A percentile compares a stretch with the other conserved stretches of the same genome.
phyloP scores from a whole-genome alignment of 306 rosid species.

The Castanopsis chinensis region DNA sequence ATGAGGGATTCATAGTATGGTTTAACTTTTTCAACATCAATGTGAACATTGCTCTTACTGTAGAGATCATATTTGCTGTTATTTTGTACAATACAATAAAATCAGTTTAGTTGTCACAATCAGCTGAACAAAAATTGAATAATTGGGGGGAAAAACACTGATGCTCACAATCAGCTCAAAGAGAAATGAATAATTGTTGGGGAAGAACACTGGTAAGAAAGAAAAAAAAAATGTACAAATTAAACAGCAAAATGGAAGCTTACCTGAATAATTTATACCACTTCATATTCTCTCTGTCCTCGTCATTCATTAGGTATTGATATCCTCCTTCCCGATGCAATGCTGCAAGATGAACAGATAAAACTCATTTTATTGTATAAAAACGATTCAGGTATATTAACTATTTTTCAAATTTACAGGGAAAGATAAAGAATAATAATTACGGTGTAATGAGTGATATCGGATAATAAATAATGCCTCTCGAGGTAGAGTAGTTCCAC shows the following conservation, averaged over 20 bases:
- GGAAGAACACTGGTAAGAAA: not conserved
- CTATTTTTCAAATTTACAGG: too few relatives aligned
- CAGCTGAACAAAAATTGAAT: not conserved
- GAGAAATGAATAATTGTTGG: too few relatives aligned
- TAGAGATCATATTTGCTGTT: constrained; percentile 8
- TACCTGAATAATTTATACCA: constrained; percentile 4
- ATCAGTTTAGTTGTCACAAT: not conserved
- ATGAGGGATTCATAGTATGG: constrained; percentile 8
- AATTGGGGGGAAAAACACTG: not conserved
- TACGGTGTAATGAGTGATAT: constrained; percentile 47
- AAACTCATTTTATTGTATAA: not conserved
- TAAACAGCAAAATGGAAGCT: not conserved
- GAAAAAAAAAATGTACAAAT: not conserved
- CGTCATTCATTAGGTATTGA: not conserved
- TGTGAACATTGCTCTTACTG: not conserved
- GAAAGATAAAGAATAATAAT: not conserved
- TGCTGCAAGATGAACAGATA: not conserved
- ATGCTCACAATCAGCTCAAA: too few relatives aligned
- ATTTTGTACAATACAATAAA: not conserved
- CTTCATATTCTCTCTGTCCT: not conserved
- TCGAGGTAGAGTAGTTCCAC: constrained; percentile 39
- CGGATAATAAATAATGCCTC: constrained; percentile 38
- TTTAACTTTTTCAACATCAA: constrained; percentile 11
- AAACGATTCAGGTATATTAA: too few relatives aligned
- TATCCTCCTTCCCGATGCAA: not conserved